phyloP scores from a whole-genome alignment of 208 protist species.

The Leishmania martiniquensis region DNA sequence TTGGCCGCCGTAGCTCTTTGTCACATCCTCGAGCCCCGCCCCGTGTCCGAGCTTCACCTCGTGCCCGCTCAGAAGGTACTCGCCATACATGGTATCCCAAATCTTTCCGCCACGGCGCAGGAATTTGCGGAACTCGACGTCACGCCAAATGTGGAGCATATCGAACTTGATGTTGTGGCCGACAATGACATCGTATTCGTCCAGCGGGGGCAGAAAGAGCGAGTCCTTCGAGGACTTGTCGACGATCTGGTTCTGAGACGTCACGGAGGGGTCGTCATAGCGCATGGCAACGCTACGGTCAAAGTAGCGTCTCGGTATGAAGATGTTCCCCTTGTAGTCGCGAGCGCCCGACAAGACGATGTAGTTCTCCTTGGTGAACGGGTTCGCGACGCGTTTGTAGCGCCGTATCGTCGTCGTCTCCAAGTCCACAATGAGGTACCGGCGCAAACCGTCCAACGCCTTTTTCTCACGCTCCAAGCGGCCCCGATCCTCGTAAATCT shows the following conservation, averaged over 20 bases:
- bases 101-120: constrained; percentile 85
- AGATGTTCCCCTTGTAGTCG: constrained; percentile 90
- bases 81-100: constrained; percentile 95
- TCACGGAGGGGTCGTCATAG: constrained; percentile 82
- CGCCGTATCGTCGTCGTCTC: constrained; percentile 90
- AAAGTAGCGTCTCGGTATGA: constrained; percentile 87
- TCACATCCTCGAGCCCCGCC: constrained; percentile 87
- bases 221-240: constrained; percentile 81
- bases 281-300: constrained; percentile 71
- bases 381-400: constrained; percentile 93
- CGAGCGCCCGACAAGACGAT: constrained; percentile 89
- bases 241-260: constrained; percentile 63
- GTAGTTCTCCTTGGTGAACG: constrained; percentile 90
- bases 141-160: constrained; percentile 89
- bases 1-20: constrained; percentile 91
- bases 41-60: constrained; percentile 84
- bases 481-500: constrained; percentile 84
- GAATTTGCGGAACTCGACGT: constrained; percentile 84
- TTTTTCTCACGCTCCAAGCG: constrained; percentile 78
- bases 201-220: constrained; percentile 86
- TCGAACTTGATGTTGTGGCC: constrained; percentile 96
- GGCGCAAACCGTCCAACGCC: constrained; percentile 49
- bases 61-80: constrained; percentile 92
- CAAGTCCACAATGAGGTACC: constrained; percentile 89
- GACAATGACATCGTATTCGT: constrained; percentile 92